Base-by-base conservation (phyloP, 1,284 basidiomycete species). In the Apiotrichum brassicae region DNA sequence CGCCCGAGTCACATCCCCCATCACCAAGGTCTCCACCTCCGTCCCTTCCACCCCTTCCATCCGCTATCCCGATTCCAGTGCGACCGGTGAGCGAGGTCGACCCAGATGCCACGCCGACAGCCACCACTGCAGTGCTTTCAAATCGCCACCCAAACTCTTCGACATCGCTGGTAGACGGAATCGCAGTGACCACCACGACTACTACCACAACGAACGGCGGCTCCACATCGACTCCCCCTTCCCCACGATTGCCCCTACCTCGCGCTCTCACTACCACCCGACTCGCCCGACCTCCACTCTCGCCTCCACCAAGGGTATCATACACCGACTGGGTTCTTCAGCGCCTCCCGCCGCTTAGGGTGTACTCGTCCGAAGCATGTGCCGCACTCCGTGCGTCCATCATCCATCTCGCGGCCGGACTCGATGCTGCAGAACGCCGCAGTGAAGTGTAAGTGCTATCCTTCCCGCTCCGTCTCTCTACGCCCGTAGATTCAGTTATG, bases 391-490 rank as follows among this genome's bases (percentile, higher is more conserved):
- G 59, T 11, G 47, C 53, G 1, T 57, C 62, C 1, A 47, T 63
- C 11, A 37, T 63, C 8, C 60, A 64, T 37, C 48, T 70, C 18
- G 65, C 65, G 6, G 55, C 56, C 1, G 63, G 63, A 2, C 39
- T 67, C 34, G 64, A 70, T 43, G 55, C 57, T 1, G 60, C 62
- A 54, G 65, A 66, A 36, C 58, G 65, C 42, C 52, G 63, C 6
- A 61, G 57, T 41, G 61, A 67, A 55, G 60, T 65, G 65, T 66
- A 43, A 56, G 62, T 52, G 28, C 28, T 9, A 30, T 30, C 3
- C 14, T 18, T 5, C 19, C n/a, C 24, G 2, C 23, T 7, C 7
- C 9, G 13, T 12, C 1, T 3, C 18, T 22, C 1, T 13, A 6
- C 1, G 16, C 11, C 13, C n/a, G n/a, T n/a, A n/a, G n/a, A n/a